Conservation (phyloP, 371 early-diverging fungal species). For the Apophysomyces sp. region DNA sequence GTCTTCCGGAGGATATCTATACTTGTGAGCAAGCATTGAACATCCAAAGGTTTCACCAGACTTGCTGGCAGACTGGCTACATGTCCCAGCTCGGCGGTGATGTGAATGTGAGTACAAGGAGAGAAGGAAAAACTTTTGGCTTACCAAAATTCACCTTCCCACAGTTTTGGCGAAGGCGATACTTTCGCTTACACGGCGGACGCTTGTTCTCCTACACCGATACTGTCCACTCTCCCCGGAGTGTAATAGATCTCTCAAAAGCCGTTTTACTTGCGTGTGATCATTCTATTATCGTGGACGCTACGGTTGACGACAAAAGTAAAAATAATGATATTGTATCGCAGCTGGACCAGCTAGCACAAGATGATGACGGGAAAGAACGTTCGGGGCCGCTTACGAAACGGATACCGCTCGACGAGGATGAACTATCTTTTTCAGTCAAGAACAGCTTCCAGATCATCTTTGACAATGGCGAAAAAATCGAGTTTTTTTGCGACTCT, state of each 20-base stretch:
- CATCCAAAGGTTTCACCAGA: conserved; percentile 28
- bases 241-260: conserved; percentile 26
- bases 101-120: conserved; percentile 18
- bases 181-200: conserved; percentile 20
- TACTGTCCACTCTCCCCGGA: conserved; percentile 8
- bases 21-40: conserved; percentile 33
- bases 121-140: neutral
- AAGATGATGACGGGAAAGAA: neutral
- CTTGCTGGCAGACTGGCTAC: conserved; percentile 35
- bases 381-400: neutral
- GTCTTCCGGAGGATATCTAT: conserved; percentile 17
- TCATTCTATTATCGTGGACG: conserved; percentile 6
- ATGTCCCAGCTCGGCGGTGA: conserved; percentile 34
- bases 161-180: conserved; percentile 32
- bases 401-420: neutral
- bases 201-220: conserved; percentile 24
- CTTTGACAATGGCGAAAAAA: conserved; percentile 26
- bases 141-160: neutral
- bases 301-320: neutral
- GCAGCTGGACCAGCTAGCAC: neutral
- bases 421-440: conserved; percentile 13
- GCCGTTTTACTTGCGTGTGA: conserved; percentile 18
- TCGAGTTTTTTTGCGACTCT: conserved; percentile 34
- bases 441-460: conserved; percentile 26
- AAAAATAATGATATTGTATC: neutral